Conservation (phyloP, 73 alveolate genomes). For the Paramecium octaurelia region DNA sequence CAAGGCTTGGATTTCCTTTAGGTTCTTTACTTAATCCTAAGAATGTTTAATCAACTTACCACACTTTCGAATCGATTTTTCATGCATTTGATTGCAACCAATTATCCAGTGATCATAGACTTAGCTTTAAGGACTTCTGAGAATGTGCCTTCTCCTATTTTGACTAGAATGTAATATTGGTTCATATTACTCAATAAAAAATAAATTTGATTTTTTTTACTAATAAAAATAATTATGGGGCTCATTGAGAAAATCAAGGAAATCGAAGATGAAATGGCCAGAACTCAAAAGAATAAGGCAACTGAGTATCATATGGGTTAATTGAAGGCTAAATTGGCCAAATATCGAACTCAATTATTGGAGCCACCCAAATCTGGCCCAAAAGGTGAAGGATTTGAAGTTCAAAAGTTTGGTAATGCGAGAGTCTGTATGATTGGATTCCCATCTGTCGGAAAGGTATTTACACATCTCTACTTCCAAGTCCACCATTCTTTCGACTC, state of each 20-base stretch:
- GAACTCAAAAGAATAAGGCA: slow-evolving; percentile 99
- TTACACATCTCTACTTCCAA: slow-evolving; percentile 68
- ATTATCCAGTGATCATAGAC: slow-evolving; percentile 77
- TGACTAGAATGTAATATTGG: slow-evolving; percentile 12
- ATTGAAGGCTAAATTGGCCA: slow-evolving; percentile 89
- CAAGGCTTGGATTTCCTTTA: slow-evolving; percentile 91
- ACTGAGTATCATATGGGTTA: slow-evolving; percentile 98
- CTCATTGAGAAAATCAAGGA: slow-evolving; percentile 94
- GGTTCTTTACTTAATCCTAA: slow-evolving; percentile 57
- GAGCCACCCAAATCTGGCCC: slow-evolving; percentile 94
- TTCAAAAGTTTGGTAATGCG: slow-evolving; percentile 99
- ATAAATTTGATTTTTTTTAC: neutral
- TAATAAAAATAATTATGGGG: slow-evolving; percentile 78
- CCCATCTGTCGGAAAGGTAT: slow-evolving; percentile 69
- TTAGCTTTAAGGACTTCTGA: slow-evolving; percentile 84
- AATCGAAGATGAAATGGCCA: slow-evolving; percentile 96
- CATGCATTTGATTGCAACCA: slow-evolving; percentile 91
- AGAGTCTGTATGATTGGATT: slow-evolving; percentile 99
- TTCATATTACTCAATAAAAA: neutral
- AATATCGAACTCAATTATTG: slow-evolving; percentile 80
- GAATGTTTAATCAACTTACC: slow-evolving; percentile 65
- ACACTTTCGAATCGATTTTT: slow-evolving; percentile 70
- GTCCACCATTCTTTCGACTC: slow-evolving; percentile 94
- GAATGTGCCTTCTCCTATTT: slow-evolving; percentile 86
- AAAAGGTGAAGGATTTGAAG: slow-evolving; percentile 99